phyloP scores from a whole-genome alignment of 2,329 filamentous ascomycete species.

The Colletotrichum sp. region DNA sequence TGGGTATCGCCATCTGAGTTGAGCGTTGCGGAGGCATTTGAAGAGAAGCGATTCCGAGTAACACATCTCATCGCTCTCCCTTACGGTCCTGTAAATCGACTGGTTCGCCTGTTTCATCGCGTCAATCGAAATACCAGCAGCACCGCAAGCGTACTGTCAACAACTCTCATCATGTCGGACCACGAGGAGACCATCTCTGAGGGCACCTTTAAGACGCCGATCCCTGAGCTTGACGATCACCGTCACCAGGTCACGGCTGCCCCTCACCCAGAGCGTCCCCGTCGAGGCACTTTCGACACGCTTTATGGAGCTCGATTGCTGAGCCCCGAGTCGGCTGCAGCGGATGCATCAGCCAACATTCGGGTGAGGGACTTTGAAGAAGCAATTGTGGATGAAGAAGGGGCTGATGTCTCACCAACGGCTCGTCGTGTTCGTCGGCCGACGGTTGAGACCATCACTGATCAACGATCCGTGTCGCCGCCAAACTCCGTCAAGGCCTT shows the following conservation, averaged over 20 bases:
- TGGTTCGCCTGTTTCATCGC: not conserved
- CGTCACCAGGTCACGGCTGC: slow-evolving; percentile 69
- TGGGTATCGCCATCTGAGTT: slow-evolving; percentile 15
- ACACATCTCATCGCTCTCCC: not conserved
- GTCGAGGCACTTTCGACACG: slow-evolving; percentile 78
- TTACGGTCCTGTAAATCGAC: not conserved
- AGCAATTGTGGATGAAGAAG: slow-evolving; percentile 80
- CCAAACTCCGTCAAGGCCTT: slow-evolving; percentile 99
- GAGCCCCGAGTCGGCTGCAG: slow-evolving; percentile 32
- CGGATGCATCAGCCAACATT: slow-evolving; percentile 40
- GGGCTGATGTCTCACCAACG: slow-evolving; percentile 48
- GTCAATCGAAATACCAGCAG: not conserved
- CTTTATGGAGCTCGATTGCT: slow-evolving; percentile 61
- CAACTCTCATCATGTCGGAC: slow-evolving; percentile 69
- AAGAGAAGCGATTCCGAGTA: slow-evolving; percentile 4
- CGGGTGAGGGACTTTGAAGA: slow-evolving; percentile 84
- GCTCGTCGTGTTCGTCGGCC: slow-evolving; percentile 55
- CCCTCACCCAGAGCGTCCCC: slow-evolving; percentile 63
- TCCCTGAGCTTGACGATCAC: slow-evolving; percentile 88
- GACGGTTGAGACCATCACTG: slow-evolving; percentile 59
- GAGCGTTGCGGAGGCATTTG: slow-evolving; percentile 19
- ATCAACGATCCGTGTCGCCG: slow-evolving; percentile 78
- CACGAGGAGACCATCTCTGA: slow-evolving; percentile 64
- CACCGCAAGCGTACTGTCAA: slow-evolving; percentile 6
- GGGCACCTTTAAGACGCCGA: slow-evolving; percentile 73